Base-by-base conservation (phyloP, 2,329 filamentous ascomycete species). In the Aschersonia sp. region DNA sequence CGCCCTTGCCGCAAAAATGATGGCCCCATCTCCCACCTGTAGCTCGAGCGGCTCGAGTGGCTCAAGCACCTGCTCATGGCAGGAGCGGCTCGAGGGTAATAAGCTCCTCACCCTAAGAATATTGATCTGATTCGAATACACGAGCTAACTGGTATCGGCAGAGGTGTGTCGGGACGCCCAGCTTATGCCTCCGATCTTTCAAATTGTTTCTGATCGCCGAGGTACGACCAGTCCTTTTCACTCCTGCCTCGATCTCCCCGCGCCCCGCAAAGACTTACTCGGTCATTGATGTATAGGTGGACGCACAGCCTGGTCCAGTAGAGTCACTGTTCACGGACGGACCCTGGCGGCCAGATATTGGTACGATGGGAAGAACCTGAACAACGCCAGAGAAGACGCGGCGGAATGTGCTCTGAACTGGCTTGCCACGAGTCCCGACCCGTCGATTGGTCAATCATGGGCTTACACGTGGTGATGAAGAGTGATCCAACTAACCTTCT, bases 301-400 rank as follows among this genome's bases (percentile, higher is more conserved):
- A 55, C 85, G 88, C 57, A 95, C 88, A 50, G 88, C 88, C 49
- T 95, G 88, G 88, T 90, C 87, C 49, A 85, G 83, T 69, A 76
- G 75, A 50, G 87, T 94, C 50, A 79, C 72, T n/a, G 76, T 94
- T 49, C 71, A 77, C 56, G 81, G 81, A 47, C 68, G 73, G 46
- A 73, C 68, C 44, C 74, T 86, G 57, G 62, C 73, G n/a, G 87
- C 87, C 44, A 78, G 87, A 52, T 94, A 80, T 67, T 95, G 87
- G 87, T 95, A 94, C 66, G 88, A 94, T 63, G 87, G 87, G 51
- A 80, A 87, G 61, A 87, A 87, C 60, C 73, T 90, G 63, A 79
- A 89, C 70, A 94, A 94, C 59, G 87, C 87, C 50, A 83, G 79
- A 66, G 88, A 95, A 64, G 88, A 95, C 62, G 88, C 87, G n/a